phyloP scores from a whole-genome alignment of 169 alveolate species.

The Neospora caninum region DNA sequence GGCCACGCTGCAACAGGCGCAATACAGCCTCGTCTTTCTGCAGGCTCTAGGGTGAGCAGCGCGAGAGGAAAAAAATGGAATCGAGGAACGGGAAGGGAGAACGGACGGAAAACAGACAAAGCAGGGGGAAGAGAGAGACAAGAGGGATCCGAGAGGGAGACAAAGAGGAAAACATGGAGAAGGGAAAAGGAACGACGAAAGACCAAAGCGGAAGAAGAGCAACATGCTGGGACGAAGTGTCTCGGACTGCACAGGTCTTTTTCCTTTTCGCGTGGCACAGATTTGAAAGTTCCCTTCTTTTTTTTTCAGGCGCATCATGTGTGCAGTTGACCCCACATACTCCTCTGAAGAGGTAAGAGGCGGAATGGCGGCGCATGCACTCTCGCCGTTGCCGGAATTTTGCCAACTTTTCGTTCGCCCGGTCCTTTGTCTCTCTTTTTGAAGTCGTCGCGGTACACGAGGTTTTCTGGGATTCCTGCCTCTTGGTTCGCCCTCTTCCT shows the following conservation, averaged over 20 bases:
- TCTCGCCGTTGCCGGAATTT: neutral
- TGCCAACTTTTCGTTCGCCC: no score
- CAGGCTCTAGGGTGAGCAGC: neutral
- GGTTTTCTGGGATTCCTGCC: no score
- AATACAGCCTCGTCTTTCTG: neutral
- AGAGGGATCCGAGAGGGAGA: neutral
- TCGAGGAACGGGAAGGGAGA: neutral
- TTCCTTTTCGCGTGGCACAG: neutral
- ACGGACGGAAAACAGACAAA: neutral
- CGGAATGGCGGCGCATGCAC: neutral
- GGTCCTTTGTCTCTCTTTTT: no score
- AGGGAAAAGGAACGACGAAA: neutral
- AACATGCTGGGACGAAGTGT: neutral
- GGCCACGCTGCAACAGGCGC: neutral
- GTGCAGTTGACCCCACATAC: neutral
- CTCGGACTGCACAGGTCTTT: no score
- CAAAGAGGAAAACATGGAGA: neutral
- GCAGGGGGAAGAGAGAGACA: neutral
- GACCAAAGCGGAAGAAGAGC: neutral
- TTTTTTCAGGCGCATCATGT: neutral
- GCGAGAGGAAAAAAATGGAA: neutral
- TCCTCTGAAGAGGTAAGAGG: neutral
- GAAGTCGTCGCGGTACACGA: no score
- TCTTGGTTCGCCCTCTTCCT: no score
- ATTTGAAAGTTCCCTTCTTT: no score